phyloP scores from a whole-genome alignment of 1,139 yeast genomes.

The Meyerozyma elateridarum region DNA sequence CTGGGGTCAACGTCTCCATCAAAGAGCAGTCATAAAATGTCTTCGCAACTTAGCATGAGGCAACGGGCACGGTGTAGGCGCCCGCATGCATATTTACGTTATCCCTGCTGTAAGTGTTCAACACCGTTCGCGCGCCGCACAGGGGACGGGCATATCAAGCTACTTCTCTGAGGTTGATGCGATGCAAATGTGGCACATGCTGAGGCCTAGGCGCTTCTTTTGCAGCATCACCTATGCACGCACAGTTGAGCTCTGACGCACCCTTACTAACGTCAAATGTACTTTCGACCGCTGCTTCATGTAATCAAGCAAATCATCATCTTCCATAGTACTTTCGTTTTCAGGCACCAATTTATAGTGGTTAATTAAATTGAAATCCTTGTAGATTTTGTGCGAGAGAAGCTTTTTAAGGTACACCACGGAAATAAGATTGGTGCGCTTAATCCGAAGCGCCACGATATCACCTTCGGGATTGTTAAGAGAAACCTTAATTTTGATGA shows the following conservation, averaged over 20 bases:
- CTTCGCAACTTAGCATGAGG: no score
- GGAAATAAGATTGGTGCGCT: slow-evolving; percentile 23
- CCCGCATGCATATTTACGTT: no score
- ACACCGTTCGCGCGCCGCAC: no score
- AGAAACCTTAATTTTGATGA: slow-evolving; percentile 28
- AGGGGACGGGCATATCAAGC: no score
- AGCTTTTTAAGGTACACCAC: slow-evolving; percentile 28
- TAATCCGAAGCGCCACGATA: slow-evolving; percentile 27
- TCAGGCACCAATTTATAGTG: slow-evolving; percentile 25
- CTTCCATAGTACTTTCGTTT: slow-evolving; percentile 11
- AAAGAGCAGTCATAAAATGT: no score
- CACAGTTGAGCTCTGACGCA: slow-evolving; percentile 5
- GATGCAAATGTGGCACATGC: no score
- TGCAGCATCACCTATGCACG: no score
- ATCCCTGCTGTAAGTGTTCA: no score
- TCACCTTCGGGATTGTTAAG: slow-evolving; percentile 30
- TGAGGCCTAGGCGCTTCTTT: no score
- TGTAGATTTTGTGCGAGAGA: slow-evolving; percentile 30
- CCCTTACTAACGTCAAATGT: slow-evolving; percentile 23
- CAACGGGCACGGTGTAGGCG: no score
- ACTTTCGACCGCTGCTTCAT: slow-evolving; percentile 25
- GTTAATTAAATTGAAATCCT: slow-evolving; percentile 25
- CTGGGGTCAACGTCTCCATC: no score
- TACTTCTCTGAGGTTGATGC: no score
- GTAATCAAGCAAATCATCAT: slow-evolving; percentile 20